Base-by-base conservation (phyloP, 1,284 basidiomycete species). In the Cryptococcus deneoformans region DNA sequence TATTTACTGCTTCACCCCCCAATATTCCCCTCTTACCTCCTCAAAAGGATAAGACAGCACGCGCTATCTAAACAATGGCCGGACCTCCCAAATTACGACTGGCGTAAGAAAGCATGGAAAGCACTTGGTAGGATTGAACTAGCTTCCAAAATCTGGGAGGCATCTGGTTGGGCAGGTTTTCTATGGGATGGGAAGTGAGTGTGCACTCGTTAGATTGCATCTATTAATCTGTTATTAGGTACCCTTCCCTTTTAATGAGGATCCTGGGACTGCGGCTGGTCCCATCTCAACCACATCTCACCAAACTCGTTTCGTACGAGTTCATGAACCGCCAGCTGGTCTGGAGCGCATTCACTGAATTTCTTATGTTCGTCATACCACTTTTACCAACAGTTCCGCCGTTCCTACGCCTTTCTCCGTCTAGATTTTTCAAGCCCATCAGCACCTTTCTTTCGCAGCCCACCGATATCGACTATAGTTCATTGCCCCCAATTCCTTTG, bases 271-370 rank as follows among this genome's bases (percentile, higher is more conserved):
- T 99, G 80, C 81, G 83, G 34, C 83, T 98, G 2, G 83, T 88
- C 0, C 89, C 95, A 8, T 83, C 89, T 0, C 83, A 85, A 42
- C 80, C 84, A 50, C 83, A 87, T 37, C 82, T 88, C 50, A 86
- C 85, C 60, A 85, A 90, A 12, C 88, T 94, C 69, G 90, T 99
- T 52, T 95, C 90, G 68, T 99, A 98, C 77, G 96, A 99, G 73
- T 99, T 94, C 71, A 92, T 99, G 87, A 98, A 99, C 69, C 88
- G 96, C 56, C 96, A 99, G 77, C 90, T 99, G 82, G 95, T 99
- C 53, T 99, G 96, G 96, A 90, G 95, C 73, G 90, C 92, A 1
- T 95, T 99, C 75, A 99, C 95, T 1, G 95, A 99, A 83, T 98
- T 99, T 77, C 81, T 98, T 34, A 81, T 99, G 46, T 98, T 98